Conservation (phyloP, 345 rosid species). For the Combretum micranthum region DNA sequence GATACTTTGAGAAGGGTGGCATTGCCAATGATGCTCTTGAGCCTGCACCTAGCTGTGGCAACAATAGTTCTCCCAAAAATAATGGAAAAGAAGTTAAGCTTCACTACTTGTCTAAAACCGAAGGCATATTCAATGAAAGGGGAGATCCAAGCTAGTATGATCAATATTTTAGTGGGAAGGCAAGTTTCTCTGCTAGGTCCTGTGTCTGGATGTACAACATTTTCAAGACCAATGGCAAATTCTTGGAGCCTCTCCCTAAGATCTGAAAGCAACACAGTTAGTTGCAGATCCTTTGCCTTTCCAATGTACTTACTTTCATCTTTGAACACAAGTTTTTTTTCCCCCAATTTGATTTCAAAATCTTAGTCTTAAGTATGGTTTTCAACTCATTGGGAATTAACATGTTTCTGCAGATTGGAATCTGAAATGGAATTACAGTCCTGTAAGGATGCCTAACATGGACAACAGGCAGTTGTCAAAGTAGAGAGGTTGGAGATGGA, state of each 20-base stretch:
- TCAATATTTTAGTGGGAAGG: slow-evolving; percentile 38
- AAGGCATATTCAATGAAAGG: slow-evolving; percentile 8
- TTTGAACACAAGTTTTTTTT: not conserved
- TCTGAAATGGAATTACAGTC: slow-evolving; percentile 93
- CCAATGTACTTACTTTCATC: slow-evolving; percentile 44
- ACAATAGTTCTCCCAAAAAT: not conserved
- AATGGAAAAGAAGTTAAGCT: no score
- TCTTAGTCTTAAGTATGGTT: not conserved
- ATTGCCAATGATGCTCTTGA: slow-evolving; percentile 7
- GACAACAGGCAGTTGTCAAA: slow-evolving; percentile 43
- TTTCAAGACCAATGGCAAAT: slow-evolving; percentile 56
- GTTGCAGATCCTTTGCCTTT: slow-evolving; percentile 90
- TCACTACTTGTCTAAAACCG: not conserved
- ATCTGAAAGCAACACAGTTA: slow-evolving; percentile 89
- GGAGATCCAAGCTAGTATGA: slow-evolving; percentile 12
- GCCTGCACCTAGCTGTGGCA: not conserved
- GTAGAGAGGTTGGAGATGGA: slow-evolving; percentile 51
- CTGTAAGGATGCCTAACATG: slow-evolving; percentile 79
- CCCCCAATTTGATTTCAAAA: not conserved
- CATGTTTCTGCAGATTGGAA: slow-evolving; percentile 48
- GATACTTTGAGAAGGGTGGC: slow-evolving; percentile 15
- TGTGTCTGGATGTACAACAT: slow-evolving; percentile 47
- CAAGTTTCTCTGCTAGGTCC: slow-evolving; percentile 71
- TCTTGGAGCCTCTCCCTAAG: slow-evolving; percentile 78
- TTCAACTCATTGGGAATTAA: not conserved